Evolutionary conservation across 2,329 filamentous ascomycete genomes (phyloP).

Genomic region (Fusarium sp.): DNA sequence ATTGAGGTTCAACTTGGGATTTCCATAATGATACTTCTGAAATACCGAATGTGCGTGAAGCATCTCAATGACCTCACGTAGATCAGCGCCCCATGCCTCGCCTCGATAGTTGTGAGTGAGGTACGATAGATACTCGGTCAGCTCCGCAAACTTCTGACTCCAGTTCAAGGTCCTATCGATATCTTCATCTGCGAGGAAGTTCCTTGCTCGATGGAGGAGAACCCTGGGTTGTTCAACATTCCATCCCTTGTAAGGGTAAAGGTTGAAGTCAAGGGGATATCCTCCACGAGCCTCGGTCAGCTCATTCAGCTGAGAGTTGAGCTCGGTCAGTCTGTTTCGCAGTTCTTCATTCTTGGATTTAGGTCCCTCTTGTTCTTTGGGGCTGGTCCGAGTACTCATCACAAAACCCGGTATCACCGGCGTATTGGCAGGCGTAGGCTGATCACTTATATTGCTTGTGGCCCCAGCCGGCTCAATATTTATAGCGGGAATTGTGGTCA

Average conservation of each 20-base stretch:
- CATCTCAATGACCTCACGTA: conserved; percentile 51
- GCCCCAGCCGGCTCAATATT: not conserved
- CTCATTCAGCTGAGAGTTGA: not conserved
- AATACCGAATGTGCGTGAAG: conserved; percentile 51
- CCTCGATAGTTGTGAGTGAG: conserved; percentile 42
- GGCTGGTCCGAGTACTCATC: conserved; percentile 20
- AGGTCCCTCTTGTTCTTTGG: not conserved
- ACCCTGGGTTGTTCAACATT: conserved; percentile 51
- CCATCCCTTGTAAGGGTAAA: conserved; percentile 51
- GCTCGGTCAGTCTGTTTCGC: not conserved
- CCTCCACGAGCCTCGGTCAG: not conserved
- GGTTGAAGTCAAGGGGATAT: not conserved
- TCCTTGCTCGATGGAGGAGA: conserved; percentile 49
- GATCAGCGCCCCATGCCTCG: conserved; percentile 47
- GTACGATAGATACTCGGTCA: conserved; percentile 55
- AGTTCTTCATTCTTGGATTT: not conserved
- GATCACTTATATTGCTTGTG: not conserved
- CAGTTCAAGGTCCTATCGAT: conserved; percentile 56
- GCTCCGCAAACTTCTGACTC: conserved; percentile 51
- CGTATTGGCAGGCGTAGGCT: not conserved
- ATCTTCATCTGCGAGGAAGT: conserved; percentile 64
- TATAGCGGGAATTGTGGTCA: not conserved
- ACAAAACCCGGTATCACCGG: conserved; percentile 21
- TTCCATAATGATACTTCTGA: conserved; percentile 52
- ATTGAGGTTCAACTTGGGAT: conserved; percentile 43